A percentile compares a stretch with the other conserved stretches of the same genome.
These are phyloP conservation scores for Dactylellina parvicollis DNA, from an alignment of 2,329 filamentous ascomycete species.

Conservation along the genomic window DNA sequence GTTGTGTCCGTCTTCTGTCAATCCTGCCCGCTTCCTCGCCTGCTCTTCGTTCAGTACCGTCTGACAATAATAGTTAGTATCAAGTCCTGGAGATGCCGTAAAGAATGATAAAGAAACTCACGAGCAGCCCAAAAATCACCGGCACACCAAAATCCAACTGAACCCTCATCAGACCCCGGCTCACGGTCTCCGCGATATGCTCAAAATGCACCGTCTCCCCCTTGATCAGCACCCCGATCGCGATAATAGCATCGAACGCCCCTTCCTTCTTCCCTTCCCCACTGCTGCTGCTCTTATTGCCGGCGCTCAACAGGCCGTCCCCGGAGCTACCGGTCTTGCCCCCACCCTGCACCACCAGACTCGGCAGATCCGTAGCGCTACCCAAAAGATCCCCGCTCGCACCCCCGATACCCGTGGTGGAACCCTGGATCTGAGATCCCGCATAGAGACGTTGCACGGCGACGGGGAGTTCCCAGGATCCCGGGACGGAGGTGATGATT, in stretches of 20 bases:
- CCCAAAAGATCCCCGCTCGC: conserved; percentile 77
- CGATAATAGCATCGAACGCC: conserved; percentile 92
- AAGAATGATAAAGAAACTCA: conserved; percentile 4
- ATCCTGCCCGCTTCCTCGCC: conserved; percentile 82
- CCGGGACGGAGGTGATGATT: conserved; percentile 86
- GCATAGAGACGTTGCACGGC: conserved; percentile 88
- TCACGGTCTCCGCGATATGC: conserved; percentile 92
- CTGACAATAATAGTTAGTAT: conserved; percentile 61
- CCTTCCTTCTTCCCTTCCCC: conserved; percentile 61
- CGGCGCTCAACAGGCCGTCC: conserved; percentile 40
- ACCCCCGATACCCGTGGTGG: conserved; percentile 70
- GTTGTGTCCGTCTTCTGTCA: conserved; percentile 78
- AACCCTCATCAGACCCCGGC: conserved; percentile 91
- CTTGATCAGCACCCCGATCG: conserved; percentile 96
- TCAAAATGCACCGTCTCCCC: conserved; percentile 99
- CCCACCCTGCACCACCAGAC: conserved; percentile 18
- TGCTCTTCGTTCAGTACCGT: conserved; percentile 91
- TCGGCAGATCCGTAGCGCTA: conserved; percentile 61
- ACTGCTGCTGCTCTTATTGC: conserved; percentile 43
- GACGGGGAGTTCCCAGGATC: conserved; percentile 92
- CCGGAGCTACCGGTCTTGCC: conserved; percentile 57
- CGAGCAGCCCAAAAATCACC: conserved; percentile 81
- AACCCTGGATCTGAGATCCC: conserved; percentile 84
- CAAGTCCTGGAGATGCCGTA: not conserved
- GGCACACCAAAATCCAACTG: conserved; percentile 89